Evolutionary conservation across 306 rosid species (phyloP), one percentile per base, ranked within the genome.

Genomic region (Cicer yamashitae): DNA sequence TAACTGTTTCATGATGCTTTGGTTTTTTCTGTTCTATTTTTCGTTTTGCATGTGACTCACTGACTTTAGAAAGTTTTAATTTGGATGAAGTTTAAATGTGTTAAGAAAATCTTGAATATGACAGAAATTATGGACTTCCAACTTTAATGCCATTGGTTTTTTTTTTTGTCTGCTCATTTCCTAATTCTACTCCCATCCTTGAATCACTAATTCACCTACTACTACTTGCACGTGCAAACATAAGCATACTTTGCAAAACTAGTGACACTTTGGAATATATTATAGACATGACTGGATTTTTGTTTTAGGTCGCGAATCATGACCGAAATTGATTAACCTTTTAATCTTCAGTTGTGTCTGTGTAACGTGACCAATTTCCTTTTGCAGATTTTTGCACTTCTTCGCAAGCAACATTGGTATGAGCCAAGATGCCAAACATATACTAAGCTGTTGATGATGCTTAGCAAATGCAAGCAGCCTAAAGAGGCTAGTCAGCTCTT

Each of bases 371-470:
- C 1, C 3, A 12, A 11, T 77, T 62, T 25, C 39, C 46, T 77
- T 62, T 60, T 77, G 69, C 82, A 94, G 98, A 85, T 88, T 71
- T 94, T 94, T 65, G 86, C 80, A n/a, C 84, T 94, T 45, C 94
- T 94, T 63, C 94, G 97, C 39, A 81, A 88, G 86, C 98, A 94
- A 75, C 75, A 73, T 5, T 94, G 98, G 98, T 94, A 94, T 62
- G 82, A 86, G 76, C 90, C 97, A 5, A 89, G 97, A 86, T 81
- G 94, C 81, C 94, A 86, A 81, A 91, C 97, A 8, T 94, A 94
- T 77, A 76, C 94, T 34, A 91, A 84, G 72, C 57, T 94, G 67
- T 68, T 91, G 81, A 84, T 91, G 94, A 86, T 91, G 96, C 97
- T 94, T 67, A 92, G 97, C 54, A 94, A 79, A 82, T 89, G 94